Conservation (phyloP, 2,329 filamentous ascomycete genomes). For the Elsinoe necatrix region DNA sequence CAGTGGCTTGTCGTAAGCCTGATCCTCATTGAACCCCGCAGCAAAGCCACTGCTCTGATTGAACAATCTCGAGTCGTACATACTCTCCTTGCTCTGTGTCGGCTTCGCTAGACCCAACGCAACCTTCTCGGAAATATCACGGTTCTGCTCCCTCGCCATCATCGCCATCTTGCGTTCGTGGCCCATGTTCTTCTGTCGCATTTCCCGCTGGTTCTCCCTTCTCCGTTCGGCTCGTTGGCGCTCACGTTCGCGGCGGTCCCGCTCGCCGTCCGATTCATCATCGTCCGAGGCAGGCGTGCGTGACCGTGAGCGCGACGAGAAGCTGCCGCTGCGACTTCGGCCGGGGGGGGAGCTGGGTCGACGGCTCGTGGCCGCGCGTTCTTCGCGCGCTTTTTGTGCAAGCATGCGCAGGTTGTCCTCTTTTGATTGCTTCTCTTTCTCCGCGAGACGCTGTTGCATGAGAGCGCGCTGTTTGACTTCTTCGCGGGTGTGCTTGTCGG, state of each 20-base stretch:
- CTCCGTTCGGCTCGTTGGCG: slow-evolving; percentile 67
- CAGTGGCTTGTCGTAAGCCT: slow-evolving; percentile 91
- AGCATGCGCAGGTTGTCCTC: slow-evolving; percentile 83
- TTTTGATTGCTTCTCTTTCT: slow-evolving; percentile 92
- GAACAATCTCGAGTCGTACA: slow-evolving; percentile 95
- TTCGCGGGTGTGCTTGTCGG: slow-evolving; percentile 87
- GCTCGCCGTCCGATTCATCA: slow-evolving; percentile 48
- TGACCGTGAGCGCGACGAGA: slow-evolving; percentile 23
- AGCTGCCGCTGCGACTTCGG: slow-evolving; percentile 21
- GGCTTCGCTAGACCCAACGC: slow-evolving; percentile 91
- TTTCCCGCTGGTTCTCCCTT: slow-evolving; percentile 76
- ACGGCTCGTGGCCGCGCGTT: slow-evolving; percentile 37
- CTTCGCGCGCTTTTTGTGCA: slow-evolving; percentile 85
- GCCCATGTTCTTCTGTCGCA: slow-evolving; percentile 92
- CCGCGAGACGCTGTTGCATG: slow-evolving; percentile 93
- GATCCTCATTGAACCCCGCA: slow-evolving; percentile 88
- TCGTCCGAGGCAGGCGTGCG: slow-evolving; percentile 38
- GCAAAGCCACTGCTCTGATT: slow-evolving; percentile 90
- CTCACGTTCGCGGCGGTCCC: slow-evolving; percentile 57
- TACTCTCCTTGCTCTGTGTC: slow-evolving; percentile 80
- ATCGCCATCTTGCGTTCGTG: slow-evolving; percentile 84
- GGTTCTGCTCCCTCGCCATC: slow-evolving; percentile 89
- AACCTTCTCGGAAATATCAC: slow-evolving; percentile 95
- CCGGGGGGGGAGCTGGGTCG: slow-evolving; percentile 23
- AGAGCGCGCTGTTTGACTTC: slow-evolving; percentile 85